A percentile compares a stretch with the other conserved stretches of the same genome.
Evolutionary conservation across 202 grass and related monocot species (phyloP).

Genomic region (Eragrostis tef): DNA sequence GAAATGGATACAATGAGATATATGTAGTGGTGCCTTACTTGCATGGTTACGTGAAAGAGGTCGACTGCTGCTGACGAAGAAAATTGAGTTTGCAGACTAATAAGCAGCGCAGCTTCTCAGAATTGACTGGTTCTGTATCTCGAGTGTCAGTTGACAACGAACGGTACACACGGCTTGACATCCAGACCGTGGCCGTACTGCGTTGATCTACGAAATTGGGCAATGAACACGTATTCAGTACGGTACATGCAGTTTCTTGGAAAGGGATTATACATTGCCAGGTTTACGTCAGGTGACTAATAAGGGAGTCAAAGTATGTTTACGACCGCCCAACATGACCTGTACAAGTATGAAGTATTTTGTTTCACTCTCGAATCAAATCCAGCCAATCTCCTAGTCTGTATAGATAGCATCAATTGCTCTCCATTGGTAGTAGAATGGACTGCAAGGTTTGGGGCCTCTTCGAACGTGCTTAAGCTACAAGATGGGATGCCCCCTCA

Average conservation of each 20-base stretch:
- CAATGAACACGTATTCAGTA: neutral
- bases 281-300: neutral
- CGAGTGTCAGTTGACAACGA: neutral
- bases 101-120: slow-evolving; percentile 6
- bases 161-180: neutral
- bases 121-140: slow-evolving; percentile 6
- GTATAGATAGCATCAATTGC: neutral
- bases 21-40: neutral
- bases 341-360: too few relatives aligned
- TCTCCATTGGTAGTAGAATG: neutral
- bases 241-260: neutral
- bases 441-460: neutral
- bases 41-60: neutral
- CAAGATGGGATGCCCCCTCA: neutral
- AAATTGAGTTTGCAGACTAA: neutral
- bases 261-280: neutral
- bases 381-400: neutral
- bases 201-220: too few relatives aligned
- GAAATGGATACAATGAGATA: too few relatives aligned
- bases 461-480: neutral
- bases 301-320: too few relatives aligned
- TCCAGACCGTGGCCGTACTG: neutral
- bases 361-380: neutral
- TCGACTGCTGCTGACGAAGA: neutral
- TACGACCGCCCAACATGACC: too few relatives aligned